phyloP scores from a whole-genome alignment of 164 flowering plant species.

The Aristolochia fimbriata region DNA sequence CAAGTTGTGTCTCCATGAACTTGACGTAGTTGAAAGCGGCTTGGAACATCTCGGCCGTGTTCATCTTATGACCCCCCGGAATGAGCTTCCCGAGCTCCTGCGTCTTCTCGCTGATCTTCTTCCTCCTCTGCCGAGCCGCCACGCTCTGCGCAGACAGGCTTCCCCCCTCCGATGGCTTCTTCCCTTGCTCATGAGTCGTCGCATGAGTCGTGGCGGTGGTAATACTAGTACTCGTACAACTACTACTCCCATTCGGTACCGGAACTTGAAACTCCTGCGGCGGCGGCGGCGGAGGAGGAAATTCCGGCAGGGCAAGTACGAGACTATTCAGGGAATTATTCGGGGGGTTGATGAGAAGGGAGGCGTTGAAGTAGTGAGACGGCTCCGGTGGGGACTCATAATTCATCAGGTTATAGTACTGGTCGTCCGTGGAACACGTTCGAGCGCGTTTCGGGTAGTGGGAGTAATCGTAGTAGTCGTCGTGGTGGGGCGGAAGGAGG shows the following conservation, averaged over 20 bases:
- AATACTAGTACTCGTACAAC: too few relatives aligned
- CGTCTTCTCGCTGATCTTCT: slow-evolving; percentile 83
- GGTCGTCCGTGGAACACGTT: background rate
- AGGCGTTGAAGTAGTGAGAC: too few relatives aligned
- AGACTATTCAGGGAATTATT: background rate
- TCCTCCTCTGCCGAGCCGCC: slow-evolving; percentile 79
- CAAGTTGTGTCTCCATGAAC: slow-evolving; percentile 67
- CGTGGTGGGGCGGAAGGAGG: slow-evolving; percentile 1
- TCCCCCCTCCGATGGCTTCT: slow-evolving; percentile 4
- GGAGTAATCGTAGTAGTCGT: slow-evolving; percentile 2
- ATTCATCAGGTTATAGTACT: too few relatives aligned
- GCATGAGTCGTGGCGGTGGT: too few relatives aligned
- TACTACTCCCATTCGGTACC: too few relatives aligned
- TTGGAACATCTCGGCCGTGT: slow-evolving; percentile 89
- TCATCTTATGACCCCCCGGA: slow-evolving; percentile 76
- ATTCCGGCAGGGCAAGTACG: background rate
- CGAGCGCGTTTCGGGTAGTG: slow-evolving; percentile 10
- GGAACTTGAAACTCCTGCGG: slow-evolving; percentile 1
- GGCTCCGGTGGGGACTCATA: too few relatives aligned
- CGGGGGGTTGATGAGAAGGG: too few relatives aligned
- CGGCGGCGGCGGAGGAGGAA: background rate
- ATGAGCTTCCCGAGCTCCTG: slow-evolving; percentile 75
- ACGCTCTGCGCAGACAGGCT: slow-evolving; percentile 58
- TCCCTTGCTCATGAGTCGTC: background rate
- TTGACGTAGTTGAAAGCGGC: slow-evolving; percentile 69